These are phyloP conservation scores for Pichia sp. DNA, from an alignment of 1,139 yeast species.

Conservation along the genomic window DNA sequence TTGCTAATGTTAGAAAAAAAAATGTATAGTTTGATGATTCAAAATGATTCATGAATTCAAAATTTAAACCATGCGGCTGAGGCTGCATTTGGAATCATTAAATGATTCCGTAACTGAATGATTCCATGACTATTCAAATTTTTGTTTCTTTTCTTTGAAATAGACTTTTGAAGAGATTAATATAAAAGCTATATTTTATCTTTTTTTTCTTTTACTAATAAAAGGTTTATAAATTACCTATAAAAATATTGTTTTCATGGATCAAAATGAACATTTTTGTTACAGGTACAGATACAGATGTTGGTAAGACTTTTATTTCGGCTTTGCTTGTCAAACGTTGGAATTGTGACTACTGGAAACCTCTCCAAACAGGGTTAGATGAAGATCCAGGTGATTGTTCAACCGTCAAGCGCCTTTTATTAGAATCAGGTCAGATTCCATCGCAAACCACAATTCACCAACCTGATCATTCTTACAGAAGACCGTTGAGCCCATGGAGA, in stretches of 20 bases:
- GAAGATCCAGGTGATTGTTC: conserved; percentile 29
- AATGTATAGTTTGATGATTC: no score
- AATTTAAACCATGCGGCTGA: no score
- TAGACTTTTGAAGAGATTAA: no score
- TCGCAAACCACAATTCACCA: conserved; percentile 1
- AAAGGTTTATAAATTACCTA: no score
- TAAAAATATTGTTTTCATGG: no score
- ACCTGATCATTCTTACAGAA: conserved; percentile 23
- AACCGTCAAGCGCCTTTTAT: conserved; percentile 17
- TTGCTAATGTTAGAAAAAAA: no score
- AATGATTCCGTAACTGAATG: no score
- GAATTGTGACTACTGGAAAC: conserved; percentile 31
- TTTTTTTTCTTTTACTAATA: no score
- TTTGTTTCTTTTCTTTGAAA: no score
- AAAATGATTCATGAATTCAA: conserved; percentile 1
- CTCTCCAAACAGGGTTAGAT: conserved; percentile 31
- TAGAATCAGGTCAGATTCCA: conserved; percentile 15
- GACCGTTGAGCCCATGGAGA: conserved; percentile 31
- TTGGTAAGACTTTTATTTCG: conserved; percentile 31
- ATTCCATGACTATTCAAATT: no score
- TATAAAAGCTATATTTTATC: no score
- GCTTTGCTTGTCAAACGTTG: conserved; percentile 27
- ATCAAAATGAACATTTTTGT: conserved; percentile 23
- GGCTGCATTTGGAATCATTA: no score
- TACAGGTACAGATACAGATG: conserved; percentile 33